Base-by-base conservation (phyloP, 202 grass and related monocot genomes). In the Zizania palustris region DNA sequence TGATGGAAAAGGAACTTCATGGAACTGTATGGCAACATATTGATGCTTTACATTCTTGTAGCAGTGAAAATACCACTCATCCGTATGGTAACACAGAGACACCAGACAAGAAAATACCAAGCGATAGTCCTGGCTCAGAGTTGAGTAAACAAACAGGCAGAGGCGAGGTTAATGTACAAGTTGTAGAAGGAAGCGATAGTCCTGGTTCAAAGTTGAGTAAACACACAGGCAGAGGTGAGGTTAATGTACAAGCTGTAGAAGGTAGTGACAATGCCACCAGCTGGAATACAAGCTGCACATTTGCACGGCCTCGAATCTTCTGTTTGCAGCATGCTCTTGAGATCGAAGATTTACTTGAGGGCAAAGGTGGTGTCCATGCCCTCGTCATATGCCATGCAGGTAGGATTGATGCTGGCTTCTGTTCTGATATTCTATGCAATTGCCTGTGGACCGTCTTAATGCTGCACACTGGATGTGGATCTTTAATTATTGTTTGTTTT, bases 321-420 rank as follows among this genome's bases (percentile, higher is more conserved):
- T 99, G 96, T 89, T 86, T 99, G 83, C 87, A 99, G 51, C 96
- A 99, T 88, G 89, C 96, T 38, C 83, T 99, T 88, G 91, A 99
- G 85, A 86, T 87, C 43, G 96, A 89, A 41, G 63, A 93, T 49
- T 83, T 99, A 75, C 67, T 99, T 72, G 83, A 78, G 77, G 68
- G 70, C n/a, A 90, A 80, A 82, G 96, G 96, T 61, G 89, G 96
- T 76, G 80, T 53, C 18, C 84, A 72, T 88, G 83, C 87, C 75
- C 81, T 95, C 46, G 45, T 92, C 72, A 99, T 99, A 60, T 96
- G 96, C 78, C 96, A 99, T 85, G 82, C 92, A 79, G 96, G 96
- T 99, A 85, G 46, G 48, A 34, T 66, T 62, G 42, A 48, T 53
- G 36, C 35, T 48, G 34, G 43, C 16, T 72, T 64, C 48, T 73